phyloP scores from a whole-genome alignment of 1,284 basidiomycete species.

The Ustilago vetiveriae region DNA sequence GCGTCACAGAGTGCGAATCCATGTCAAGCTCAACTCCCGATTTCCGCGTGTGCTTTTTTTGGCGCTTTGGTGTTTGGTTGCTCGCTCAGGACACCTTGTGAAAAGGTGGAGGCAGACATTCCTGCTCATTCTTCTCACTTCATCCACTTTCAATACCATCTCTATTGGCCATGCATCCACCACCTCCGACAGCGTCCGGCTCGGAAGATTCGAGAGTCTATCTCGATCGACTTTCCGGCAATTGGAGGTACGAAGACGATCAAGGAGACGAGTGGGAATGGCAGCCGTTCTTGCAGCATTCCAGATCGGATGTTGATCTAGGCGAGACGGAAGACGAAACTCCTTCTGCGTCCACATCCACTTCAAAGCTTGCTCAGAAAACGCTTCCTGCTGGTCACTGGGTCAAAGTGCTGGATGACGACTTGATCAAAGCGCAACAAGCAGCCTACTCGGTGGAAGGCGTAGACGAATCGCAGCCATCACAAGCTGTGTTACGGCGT shows the following conservation, averaged over 20 bases:
- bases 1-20: too few species aligned
- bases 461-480: conserved; percentile 26
- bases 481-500: conserved; percentile 37
- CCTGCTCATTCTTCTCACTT: neutral
- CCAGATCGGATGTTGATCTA: conserved; percentile 10
- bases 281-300: conserved; percentile 69
- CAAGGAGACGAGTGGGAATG: conserved; percentile 86
- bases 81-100: too few species aligned
- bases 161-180: conserved; percentile 20
- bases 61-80: neutral
- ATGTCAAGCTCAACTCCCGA: conserved; percentile 9
- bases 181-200: conserved; percentile 21
- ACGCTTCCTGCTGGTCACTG: conserved; percentile 81
- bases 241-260: conserved; percentile 86
- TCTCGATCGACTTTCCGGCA: conserved; percentile 78
- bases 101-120: conserved; percentile 5
- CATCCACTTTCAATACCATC: neutral
- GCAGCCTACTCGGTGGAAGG: conserved; percentile 42
- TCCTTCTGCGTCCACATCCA: neutral
- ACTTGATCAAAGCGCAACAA: conserved; percentile 71
- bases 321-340: conserved; percentile 28
- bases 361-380: conserved; percentile 3
- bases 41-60: conserved; percentile 4
- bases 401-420: conserved; percentile 87
- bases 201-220: conserved; percentile 69